These are phyloP conservation scores for Colletotrichum viniferum DNA, from an alignment of 2,329 filamentous ascomycete genomes.

Conservation along the genomic window DNA sequence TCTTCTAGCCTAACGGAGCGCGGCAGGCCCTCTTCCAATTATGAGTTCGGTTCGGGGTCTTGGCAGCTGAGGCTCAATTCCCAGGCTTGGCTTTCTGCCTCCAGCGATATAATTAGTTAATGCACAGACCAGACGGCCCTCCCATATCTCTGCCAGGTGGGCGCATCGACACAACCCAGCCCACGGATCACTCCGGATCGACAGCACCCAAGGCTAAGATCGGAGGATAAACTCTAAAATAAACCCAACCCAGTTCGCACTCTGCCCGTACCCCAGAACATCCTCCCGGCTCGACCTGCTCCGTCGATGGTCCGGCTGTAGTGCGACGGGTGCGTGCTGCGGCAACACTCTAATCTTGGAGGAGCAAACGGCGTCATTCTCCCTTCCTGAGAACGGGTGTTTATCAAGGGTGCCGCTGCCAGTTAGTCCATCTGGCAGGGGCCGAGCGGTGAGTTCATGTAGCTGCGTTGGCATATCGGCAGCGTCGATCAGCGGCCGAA, in stretches of 20 bases:
- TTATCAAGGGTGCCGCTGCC: neutral
- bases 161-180: neutral
- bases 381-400: neutral
- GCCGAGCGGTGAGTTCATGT: neutral
- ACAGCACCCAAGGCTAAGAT: neutral
- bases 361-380: neutral
- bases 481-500: neutral
- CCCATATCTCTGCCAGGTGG: neutral
- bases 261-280: neutral
- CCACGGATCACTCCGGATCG: neutral
- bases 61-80: neutral
- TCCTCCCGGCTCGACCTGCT: neutral
- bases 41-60: neutral
- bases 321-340: neutral
- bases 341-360: neutral
- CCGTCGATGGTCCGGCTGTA: neutral
- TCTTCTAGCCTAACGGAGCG: fast-evolving
- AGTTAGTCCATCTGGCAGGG: fast-evolving
- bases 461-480: neutral
- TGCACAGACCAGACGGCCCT: neutral
- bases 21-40: neutral
- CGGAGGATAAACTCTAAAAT: neutral
- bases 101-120: neutral
- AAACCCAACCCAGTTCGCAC: neutral
- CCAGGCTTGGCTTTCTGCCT: neutral